Evolutionary conservation across 129 eudicot genomes (phyloP).

Genomic region (Gnaphalium uliginosum): DNA sequence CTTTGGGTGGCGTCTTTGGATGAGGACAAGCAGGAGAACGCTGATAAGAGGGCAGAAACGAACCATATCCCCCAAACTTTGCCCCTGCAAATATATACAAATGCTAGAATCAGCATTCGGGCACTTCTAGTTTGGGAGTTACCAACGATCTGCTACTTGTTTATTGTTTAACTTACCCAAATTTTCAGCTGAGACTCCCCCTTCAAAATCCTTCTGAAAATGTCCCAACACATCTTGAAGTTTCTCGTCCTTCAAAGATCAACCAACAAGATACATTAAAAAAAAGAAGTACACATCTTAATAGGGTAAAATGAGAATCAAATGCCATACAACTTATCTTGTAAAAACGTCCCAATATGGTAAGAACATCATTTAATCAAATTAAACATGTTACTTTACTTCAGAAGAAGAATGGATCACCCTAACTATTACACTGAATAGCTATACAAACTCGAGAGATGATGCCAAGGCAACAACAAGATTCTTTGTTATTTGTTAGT

Average conservation of each 20-base stretch:
- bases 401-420: background rate
- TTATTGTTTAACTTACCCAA: conserved; percentile 67
- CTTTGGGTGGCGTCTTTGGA: conserved; percentile 67
- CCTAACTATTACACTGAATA: background rate
- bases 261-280: conserved; percentile 26
- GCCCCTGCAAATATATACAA: conserved; percentile 64
- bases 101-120: conserved; percentile 47
- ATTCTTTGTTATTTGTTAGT: background rate
- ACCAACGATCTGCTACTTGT: conserved; percentile 19
- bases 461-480: conserved; percentile 6
- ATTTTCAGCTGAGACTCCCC: conserved; percentile 92
- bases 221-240: conserved; percentile 91
- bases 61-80: conserved; percentile 94
- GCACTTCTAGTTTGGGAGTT: conserved; percentile 23
- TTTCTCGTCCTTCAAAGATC: conserved; percentile 72
- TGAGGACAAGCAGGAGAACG: conserved; percentile 77
- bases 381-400: background rate
- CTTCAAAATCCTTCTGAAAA: conserved; percentile 98
- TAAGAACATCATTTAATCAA: background rate
- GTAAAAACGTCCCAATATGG: conserved; percentile 5
- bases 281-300: background rate
- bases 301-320: background rate
- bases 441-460: background rate
- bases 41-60: conserved; percentile 83
- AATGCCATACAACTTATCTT: background rate